Base-by-base conservation (phyloP, 2,329 filamentous ascomycete species). In the Capronia americana region DNA sequence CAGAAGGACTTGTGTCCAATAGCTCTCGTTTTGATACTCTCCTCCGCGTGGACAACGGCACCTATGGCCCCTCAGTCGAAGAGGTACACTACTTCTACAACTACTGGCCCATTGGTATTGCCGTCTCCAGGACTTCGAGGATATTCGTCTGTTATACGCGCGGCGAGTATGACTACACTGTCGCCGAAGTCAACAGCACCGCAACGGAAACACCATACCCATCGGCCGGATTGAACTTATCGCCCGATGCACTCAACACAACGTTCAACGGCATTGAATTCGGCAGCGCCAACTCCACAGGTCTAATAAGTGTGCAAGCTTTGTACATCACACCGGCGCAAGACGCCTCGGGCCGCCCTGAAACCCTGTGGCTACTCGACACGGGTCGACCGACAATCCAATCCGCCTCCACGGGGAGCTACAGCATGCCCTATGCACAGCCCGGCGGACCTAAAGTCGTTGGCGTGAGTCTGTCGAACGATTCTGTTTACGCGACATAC, bases 81-180 rank as follows among this genome's bases (percentile, higher is more conserved):
- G 81, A 84, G 68, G 78, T 79, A 44, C 81, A 84, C 69, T 84
- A 83, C 70, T 84, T 78, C 71, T 81, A 81, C 63, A 78, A 79
- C 30, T 79, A 82, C 70, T 82, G 79, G 80, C 80, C 80, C 1
- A 81, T 81, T 24, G 80, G 80, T 4, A 77, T 83, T 7, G 79
- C 80, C 17, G 76, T 81, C 1, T 80, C 79, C 0, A 79, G 75
- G 14, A 75, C 74, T 28, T 79, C 79, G n/a, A 74, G 80, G 10
- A 73, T 82, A 44, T 83, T 83, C 67, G 75, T 79, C 17, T 80
- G 77, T 53, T 83, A 82, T 70, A 83, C 81, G 2, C 78, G 82
- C 7, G 82, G 81, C 12, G 72, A 73, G 28, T 82, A 83, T 68
- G 69, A 73, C 8, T 84, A 82, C 70, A 85, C 81, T 0, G 75